These are phyloP conservation scores for Sporobolomyces pararoseus DNA, from an alignment of 768 basidiomycete genomes.

Conservation along the genomic window DNA sequence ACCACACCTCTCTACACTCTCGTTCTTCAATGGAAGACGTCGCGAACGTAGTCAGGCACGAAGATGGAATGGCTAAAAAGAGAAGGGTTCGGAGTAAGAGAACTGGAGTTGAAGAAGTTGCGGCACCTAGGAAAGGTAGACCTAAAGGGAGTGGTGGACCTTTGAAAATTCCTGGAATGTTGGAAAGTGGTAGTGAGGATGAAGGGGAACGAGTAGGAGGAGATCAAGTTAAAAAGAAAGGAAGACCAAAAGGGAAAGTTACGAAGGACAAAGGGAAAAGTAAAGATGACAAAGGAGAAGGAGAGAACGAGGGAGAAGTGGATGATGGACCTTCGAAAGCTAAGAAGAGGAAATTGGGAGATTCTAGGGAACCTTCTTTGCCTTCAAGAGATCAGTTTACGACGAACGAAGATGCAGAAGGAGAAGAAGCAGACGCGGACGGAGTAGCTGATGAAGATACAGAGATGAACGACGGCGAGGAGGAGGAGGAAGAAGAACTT, in stretches of 20 bases:
- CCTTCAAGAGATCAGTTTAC: too few relatives aligned
- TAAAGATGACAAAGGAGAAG: neutral
- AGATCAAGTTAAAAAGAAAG: neutral
- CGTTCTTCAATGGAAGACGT: slow-evolving; percentile 25
- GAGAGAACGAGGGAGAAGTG: neutral
- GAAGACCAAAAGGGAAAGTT: neutral
- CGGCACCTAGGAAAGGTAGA: neutral
- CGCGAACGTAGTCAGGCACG: slow-evolving; percentile 11
- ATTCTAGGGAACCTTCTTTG: too few relatives aligned
- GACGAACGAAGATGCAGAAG: slow-evolving; percentile 11
- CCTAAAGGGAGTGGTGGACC: slow-evolving; percentile 12
- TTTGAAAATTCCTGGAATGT: neutral
- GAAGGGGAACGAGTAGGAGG: neutral
- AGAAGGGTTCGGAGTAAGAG: slow-evolving; percentile 18
- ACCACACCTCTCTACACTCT: slow-evolving; percentile 24
- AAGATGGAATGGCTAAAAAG: slow-evolving; percentile 40
- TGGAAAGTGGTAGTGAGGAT: neutral
- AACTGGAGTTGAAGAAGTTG: slow-evolving; percentile 5
- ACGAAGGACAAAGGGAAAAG: too few relatives aligned
- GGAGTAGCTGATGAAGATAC: slow-evolving; percentile 6
- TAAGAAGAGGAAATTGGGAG: neutral
- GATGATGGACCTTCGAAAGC: neutral
- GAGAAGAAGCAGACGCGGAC: slow-evolving; percentile 2
- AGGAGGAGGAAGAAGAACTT: neutral
- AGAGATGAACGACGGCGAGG: neutral